Evolutionary conservation across 2,329 filamentous ascomycete genomes (phyloP).

Genomic region (Pseudopyrenochaeta lycopersici): DNA sequence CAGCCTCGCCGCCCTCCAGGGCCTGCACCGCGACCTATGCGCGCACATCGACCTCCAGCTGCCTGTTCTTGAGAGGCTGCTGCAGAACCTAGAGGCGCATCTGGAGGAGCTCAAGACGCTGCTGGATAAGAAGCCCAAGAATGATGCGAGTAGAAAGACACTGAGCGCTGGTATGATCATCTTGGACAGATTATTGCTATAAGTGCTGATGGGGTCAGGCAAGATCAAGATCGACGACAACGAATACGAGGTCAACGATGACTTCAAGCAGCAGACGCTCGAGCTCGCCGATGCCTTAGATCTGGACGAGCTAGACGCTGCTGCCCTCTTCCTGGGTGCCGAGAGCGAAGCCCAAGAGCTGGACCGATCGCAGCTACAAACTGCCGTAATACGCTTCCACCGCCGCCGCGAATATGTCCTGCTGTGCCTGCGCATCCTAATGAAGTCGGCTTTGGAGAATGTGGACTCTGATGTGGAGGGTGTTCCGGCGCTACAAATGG

Average conservation of each 20-base stretch:
- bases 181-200: background rate
- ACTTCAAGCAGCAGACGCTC: constrained; percentile 84
- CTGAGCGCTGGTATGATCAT: constrained; percentile 55
- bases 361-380: constrained; percentile 77
- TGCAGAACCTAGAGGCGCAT: constrained; percentile 71
- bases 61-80: constrained; percentile 74
- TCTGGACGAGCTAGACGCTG: constrained; percentile 87
- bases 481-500: constrained; percentile 32
- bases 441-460: constrained; percentile 70
- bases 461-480: constrained; percentile 35
- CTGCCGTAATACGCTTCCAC: constrained; percentile 87
- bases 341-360: constrained; percentile 73
- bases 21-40: constrained; percentile 84
- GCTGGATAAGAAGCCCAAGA: constrained; percentile 78
- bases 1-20: constrained; percentile 79
- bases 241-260: constrained; percentile 82
- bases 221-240: constrained; percentile 77
- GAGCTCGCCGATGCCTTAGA: constrained; percentile 88
- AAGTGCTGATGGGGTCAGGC: constrained; percentile 60
- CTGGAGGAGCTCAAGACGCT: constrained; percentile 74
- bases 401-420: constrained; percentile 83
- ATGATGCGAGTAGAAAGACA: constrained; percentile 75
- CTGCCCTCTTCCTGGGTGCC: constrained; percentile 77
- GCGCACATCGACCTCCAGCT: constrained; percentile 77
- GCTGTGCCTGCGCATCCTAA: constrained; percentile 81